Evolutionary conservation across 306 rosid genomes (phyloP).

Genomic region (Medicago ruthenica): DNA sequence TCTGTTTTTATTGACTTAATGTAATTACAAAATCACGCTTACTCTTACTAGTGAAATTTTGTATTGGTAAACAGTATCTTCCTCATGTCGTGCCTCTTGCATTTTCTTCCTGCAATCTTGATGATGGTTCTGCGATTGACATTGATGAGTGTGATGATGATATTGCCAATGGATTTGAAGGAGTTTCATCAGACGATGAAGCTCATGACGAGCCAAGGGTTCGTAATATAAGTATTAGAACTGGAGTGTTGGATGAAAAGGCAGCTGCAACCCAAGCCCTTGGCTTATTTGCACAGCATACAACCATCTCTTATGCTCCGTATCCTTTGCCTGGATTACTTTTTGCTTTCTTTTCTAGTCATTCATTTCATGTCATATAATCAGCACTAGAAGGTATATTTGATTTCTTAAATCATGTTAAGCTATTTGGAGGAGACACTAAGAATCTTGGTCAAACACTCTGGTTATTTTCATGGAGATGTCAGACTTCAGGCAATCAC

Average conservation of each 20-base stretch:
- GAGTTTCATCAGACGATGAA: slow-evolving; percentile 98
- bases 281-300: slow-evolving; percentile 91
- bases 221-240: slow-evolving; percentile 89
- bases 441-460: slow-evolving; percentile 78
- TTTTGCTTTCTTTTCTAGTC: not conserved
- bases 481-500: slow-evolving; percentile 96
- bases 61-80: slow-evolving; percentile 76
- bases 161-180: slow-evolving; percentile 85
- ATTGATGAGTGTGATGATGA: slow-evolving; percentile 88
- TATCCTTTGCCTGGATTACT: slow-evolving; percentile 59
- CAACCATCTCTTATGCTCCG: slow-evolving; percentile 85
- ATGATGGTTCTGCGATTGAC: slow-evolving; percentile 97
- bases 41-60: slow-evolving; percentile 43
- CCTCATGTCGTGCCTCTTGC: slow-evolving; percentile 95
- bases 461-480: slow-evolving; percentile 94
- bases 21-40: slow-evolving; percentile 38
- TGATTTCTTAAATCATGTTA: slow-evolving; percentile 56
- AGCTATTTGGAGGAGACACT: slow-evolving; percentile 97
- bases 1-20: slow-evolving; percentile 44
- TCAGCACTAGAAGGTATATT: slow-evolving; percentile 18
- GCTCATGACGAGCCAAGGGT: slow-evolving; percentile 98
- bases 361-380: slow-evolving; percentile 16
- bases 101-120: slow-evolving; percentile 95
- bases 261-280: slow-evolving; percentile 99
- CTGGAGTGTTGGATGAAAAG: slow-evolving; percentile 98